These are phyloP conservation scores for Penicillium freii DNA, from an alignment of 2,329 filamentous ascomycete genomes.

Conservation along the genomic window DNA sequence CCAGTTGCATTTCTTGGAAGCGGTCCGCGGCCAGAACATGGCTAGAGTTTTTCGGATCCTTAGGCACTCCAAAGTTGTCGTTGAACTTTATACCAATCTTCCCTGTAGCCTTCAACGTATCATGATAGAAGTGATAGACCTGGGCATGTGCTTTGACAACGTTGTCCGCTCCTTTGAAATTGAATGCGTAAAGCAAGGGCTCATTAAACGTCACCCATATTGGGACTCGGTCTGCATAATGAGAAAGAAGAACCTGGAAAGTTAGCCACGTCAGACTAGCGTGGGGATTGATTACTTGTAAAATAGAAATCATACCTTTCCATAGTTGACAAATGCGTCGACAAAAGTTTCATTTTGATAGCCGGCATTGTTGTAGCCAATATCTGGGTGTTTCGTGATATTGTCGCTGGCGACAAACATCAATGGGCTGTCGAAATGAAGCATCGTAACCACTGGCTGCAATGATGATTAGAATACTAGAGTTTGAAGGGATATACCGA, in stretches of 20 bases:
- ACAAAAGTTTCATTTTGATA: conserved; percentile 46
- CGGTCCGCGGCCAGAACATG: conserved; percentile 32
- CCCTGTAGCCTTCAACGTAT: conserved; percentile 45
- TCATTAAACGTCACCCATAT: conserved; percentile 47
- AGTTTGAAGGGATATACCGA: not conserved
- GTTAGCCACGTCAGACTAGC: not conserved
- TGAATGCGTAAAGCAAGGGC: conserved; percentile 37
- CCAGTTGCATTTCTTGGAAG: conserved; percentile 38
- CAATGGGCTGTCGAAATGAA: conserved; percentile 32
- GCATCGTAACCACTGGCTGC: conserved; percentile 46
- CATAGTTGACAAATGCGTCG: conserved; percentile 39
- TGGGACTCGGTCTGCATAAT: conserved; percentile 41
- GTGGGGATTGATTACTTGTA: not conserved
- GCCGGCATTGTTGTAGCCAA: conserved; percentile 30
- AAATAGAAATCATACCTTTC: conserved; percentile 17
- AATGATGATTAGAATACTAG: not conserved
- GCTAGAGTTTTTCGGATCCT: conserved; percentile 31
- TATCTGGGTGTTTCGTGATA: conserved; percentile 21
- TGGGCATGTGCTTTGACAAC: conserved; percentile 46
- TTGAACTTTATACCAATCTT: conserved; percentile 45
- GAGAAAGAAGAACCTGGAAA: conserved; percentile 32
- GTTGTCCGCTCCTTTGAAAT: conserved; percentile 52
- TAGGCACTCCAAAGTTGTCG: conserved; percentile 53
- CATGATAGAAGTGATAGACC: conserved; percentile 43
- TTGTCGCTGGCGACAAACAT: conserved; percentile 25